These are phyloP conservation scores for Penicillium italicum DNA, from an alignment of 2,329 filamentous ascomycete genomes.

Conservation along the genomic window DNA sequence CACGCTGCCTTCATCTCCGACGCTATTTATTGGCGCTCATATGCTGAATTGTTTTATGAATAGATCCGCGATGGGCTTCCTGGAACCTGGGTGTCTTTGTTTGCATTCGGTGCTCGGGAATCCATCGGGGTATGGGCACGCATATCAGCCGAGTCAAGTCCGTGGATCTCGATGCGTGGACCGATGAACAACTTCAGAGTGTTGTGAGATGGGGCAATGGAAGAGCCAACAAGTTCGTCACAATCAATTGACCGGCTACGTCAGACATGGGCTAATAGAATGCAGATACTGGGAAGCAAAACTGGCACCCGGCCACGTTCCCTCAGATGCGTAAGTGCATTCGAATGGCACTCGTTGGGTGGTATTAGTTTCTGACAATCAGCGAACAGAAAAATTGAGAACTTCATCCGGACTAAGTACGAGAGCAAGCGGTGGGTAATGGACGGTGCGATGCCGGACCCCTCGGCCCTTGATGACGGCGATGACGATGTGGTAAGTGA, in stretches of 20 bases:
- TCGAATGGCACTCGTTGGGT: neutral
- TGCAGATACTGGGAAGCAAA: slow-evolving; percentile 86
- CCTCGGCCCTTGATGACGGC: slow-evolving; percentile 79
- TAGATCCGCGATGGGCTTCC: slow-evolving; percentile 96
- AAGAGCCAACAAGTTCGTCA: slow-evolving; percentile 79
- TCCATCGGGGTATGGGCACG: slow-evolving; percentile 97
- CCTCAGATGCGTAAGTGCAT: slow-evolving; percentile 69
- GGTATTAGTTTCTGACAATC: slow-evolving; percentile 10
- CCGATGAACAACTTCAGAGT: slow-evolving; percentile 93
- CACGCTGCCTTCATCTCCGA: slow-evolving; percentile 9
- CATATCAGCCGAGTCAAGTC: slow-evolving; percentile 98
- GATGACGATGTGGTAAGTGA: slow-evolving; percentile 76
- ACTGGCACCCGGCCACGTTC: slow-evolving; percentile 82
- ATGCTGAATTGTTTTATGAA: slow-evolving; percentile 16
- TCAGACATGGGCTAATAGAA: slow-evolving; percentile 8
- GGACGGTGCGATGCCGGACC: slow-evolving; percentile 92
- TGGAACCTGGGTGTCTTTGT: slow-evolving; percentile 98
- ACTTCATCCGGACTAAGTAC: slow-evolving; percentile 99
- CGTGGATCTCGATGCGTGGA: slow-evolving; percentile 97
- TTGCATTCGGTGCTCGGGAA: slow-evolving; percentile 97
- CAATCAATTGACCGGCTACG: slow-evolving; percentile 6
- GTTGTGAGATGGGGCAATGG: slow-evolving; percentile 94
- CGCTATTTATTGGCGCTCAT: neutral
- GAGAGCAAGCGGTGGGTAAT: slow-evolving; percentile 99
- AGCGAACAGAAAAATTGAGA: slow-evolving; percentile 77